These are phyloP conservation scores for Psidium guajava DNA, from an alignment of 345 rosid species.

Conservation along the genomic window DNA sequence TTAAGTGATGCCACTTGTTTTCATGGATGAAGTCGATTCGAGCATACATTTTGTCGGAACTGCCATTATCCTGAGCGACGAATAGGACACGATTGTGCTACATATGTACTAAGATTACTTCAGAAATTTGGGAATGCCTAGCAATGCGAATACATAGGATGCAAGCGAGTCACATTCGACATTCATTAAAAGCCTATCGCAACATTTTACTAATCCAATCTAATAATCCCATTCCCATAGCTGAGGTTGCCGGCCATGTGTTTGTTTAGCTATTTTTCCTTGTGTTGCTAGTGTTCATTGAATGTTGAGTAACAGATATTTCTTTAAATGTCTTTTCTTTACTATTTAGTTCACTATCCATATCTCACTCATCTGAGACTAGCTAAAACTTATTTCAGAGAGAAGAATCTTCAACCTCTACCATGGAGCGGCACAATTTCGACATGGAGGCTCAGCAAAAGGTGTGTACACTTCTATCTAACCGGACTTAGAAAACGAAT, in stretches of 20 bases:
- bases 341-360: neutral
- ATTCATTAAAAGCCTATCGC: neutral
- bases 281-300: neutral
- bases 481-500: neutral
- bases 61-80: neutral
- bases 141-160: neutral
- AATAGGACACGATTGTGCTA: neutral
- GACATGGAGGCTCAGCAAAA: neutral
- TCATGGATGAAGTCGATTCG: neutral
- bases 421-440: conserved; percentile 1
- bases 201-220: neutral
- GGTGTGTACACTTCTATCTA: neutral
- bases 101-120: neutral
- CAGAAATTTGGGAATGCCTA: neutral
- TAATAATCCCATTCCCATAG: neutral
- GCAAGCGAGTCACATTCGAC: neutral
- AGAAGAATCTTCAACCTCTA: neutral
- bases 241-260: neutral
- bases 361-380: neutral
- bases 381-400: neutral
- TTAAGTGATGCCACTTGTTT: neutral
- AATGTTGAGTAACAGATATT: neutral
- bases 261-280: neutral
- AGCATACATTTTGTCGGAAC: neutral
- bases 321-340: neutral